Base-by-base conservation (phyloP, 371 early-diverging fungal genomes). In the Mortierella sp. region DNA sequence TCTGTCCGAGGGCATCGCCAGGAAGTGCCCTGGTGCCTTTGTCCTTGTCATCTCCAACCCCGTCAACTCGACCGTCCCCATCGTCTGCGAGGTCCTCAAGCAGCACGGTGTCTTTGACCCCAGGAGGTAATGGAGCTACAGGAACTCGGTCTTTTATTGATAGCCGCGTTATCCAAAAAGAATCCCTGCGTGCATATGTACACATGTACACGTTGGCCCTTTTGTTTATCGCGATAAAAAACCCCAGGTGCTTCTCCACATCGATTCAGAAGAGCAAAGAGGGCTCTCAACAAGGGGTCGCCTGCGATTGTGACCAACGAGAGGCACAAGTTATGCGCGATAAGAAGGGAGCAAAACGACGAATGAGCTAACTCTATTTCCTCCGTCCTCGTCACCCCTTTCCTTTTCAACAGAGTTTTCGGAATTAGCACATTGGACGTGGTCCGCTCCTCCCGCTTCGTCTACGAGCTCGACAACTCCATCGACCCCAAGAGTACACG, bases 1-100 rank as follows among this genome's bases (percentile, higher is more conserved):
- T 80, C 89, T 97, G 69, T 95, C 94, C 57, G 90, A 89, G 34
- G 95, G 91, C 51, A 89, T 91, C 74, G 96, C 95, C 79, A 93
- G 92, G 88, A 92, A 92, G 89, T 92, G 93, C 74, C 96, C 96
- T 76, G 93, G 91, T 81, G 96, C 96, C 40, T 90, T 93, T 87
- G 88, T 95, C 79, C 89, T 90, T 64, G 90, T 96, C 79, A 96
- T 96, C 82, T 93, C 96, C 73, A 96, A 96, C 92, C 96, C 96
- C 74, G 96, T 96, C 81, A 96, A 96, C 91, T 95, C 96, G 24
- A 96, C 96, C 55, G 96, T 96, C 40, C 95, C 96, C 48, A 95
- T 96, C 76, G 94, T 94, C 31, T 90, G 93, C 54, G 96, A 96
- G 88, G 94, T 94, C 40, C 92, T 96, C 84, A 96, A 95, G 88